Evolutionary conservation across 2,329 filamentous ascomycete species (phyloP).

Genomic region (Ascochyta rabiei): DNA sequence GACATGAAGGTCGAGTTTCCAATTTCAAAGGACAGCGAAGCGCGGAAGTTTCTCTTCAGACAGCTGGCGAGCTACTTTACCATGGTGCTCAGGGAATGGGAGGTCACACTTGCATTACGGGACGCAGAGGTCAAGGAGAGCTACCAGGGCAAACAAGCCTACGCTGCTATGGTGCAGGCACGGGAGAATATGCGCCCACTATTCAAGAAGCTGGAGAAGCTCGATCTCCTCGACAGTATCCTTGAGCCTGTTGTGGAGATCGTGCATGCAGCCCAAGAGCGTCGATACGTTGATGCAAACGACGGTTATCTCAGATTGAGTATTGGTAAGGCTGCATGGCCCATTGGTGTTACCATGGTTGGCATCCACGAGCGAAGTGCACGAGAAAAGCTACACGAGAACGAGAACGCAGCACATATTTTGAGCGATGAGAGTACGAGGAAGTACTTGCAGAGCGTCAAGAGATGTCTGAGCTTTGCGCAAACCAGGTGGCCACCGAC

Average conservation of each 20-base stretch:
- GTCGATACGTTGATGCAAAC: slow-evolving; percentile 94
- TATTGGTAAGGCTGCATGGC: slow-evolving; percentile 97
- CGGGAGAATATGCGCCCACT: slow-evolving; percentile 87
- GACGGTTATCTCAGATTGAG: slow-evolving; percentile 91
- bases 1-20: slow-evolving; percentile 80
- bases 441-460: slow-evolving; percentile 97
- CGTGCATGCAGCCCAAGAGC: slow-evolving; percentile 85
- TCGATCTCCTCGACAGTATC: slow-evolving; percentile 77
- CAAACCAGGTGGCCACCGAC: slow-evolving; percentile 96
- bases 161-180: slow-evolving; percentile 84
- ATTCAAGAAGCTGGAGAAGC: slow-evolving; percentile 86
- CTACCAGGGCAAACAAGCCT: slow-evolving; percentile 79
- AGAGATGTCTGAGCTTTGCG: slow-evolving; percentile 93
- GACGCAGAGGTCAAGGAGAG: slow-evolving; percentile 68
- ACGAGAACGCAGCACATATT: slow-evolving; percentile 83
- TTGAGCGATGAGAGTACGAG: slow-evolving; percentile 96
- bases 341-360: slow-evolving; percentile 99
- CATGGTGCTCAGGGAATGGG: slow-evolving; percentile 91
- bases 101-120: slow-evolving; percentile 71
- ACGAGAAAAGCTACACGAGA: slow-evolving; percentile 90
- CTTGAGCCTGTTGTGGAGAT: slow-evolving; percentile 88
- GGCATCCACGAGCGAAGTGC: slow-evolving; percentile 98
- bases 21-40: slow-evolving; percentile 68
- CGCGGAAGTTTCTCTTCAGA: slow-evolving; percentile 74
- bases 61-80: slow-evolving; percentile 96